Conservation (phyloP, 2,329 filamentous ascomycete species). For the Metarhizium rileyi region DNA sequence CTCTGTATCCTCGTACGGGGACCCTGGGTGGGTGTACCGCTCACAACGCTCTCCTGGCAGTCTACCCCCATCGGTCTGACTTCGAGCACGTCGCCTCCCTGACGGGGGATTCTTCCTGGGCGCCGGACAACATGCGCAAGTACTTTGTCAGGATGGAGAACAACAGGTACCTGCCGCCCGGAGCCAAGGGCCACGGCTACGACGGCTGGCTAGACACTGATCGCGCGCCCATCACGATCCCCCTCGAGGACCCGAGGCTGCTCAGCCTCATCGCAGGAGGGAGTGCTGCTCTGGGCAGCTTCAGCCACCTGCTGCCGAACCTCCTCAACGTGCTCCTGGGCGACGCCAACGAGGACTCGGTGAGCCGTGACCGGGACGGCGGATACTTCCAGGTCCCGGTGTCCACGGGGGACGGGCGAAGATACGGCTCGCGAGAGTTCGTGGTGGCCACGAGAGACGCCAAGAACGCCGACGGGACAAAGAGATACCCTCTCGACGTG, state of each 20-base stretch:
- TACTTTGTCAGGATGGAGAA: conserved; percentile 49
- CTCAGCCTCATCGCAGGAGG: conserved; percentile 21
- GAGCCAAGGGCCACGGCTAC: conserved; percentile 42
- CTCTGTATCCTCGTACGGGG: conserved; percentile 36
- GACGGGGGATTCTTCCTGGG: conserved; percentile 53
- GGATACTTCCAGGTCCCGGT: conserved; percentile 37
- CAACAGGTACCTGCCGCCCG: conserved; percentile 32
- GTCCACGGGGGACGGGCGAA: conserved; percentile 29
- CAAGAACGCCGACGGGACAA: conserved; percentile 9
- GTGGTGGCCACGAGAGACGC: conserved; percentile 24
- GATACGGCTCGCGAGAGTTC: conserved; percentile 40
- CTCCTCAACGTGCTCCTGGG: conserved; percentile 29
- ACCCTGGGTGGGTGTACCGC: conserved; percentile 42
- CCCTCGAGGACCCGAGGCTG: conserved; percentile 42
- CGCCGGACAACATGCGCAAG: conserved; percentile 46
- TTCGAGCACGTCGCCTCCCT: conserved; percentile 46
- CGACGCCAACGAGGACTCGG: conserved; percentile 40
- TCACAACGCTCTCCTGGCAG: conserved; percentile 51
- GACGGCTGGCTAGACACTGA: conserved; percentile 46
- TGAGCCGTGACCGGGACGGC: conserved; percentile 32
- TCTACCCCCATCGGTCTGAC: conserved; percentile 50
- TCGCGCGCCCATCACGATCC: conserved; percentile 39
- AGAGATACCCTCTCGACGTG: conserved; percentile 12
- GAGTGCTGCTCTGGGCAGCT: conserved; percentile 19
- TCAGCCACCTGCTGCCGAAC: conserved; percentile 16